phyloP scores from a whole-genome alignment of 2,329 filamentous ascomycete species.

The Elsinoe ampelina region DNA sequence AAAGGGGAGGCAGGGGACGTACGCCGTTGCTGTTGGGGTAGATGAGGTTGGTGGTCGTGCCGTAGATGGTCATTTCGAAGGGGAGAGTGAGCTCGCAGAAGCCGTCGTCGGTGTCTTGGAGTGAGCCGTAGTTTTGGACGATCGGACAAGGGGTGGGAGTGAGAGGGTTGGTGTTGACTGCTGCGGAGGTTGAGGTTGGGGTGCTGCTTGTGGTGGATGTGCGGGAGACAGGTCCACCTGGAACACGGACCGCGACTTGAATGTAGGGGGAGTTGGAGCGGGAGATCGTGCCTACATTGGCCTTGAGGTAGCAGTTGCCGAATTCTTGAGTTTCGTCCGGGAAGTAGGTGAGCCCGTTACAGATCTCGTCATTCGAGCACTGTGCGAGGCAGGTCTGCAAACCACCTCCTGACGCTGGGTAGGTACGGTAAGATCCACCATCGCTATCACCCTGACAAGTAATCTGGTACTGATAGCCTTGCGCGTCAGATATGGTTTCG shows the following conservation, averaged over 20 bases:
- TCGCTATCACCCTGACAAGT: conserved; percentile 11
- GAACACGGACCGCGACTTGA: conserved; percentile 7
- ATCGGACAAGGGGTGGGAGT: conserved; percentile 20
- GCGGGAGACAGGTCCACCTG: conserved; percentile 8
- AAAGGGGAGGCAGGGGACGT: not conserved
- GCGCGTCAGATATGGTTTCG: conserved; percentile 11
- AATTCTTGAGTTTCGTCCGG: conserved; percentile 15
- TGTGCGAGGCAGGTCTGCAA: conserved; percentile 18
- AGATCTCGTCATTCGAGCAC: conserved; percentile 17
- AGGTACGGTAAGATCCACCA: not conserved
- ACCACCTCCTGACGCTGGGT: not conserved
- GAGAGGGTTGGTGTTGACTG: conserved; percentile 11
- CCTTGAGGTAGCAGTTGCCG: conserved; percentile 14
- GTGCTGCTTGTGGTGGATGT: conserved; percentile 13
- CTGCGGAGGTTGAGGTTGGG: conserved; percentile 8
- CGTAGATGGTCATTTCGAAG: conserved; percentile 24
- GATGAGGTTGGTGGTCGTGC: conserved; percentile 15
- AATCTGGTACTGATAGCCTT: conserved; percentile 15
- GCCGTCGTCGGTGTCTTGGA: conserved; percentile 23
- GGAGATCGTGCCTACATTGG: not conserved
- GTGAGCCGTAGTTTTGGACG: conserved; percentile 25
- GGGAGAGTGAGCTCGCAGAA: conserved; percentile 26
- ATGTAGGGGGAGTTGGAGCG: conserved; percentile 4
- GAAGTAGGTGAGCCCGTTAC: conserved; percentile 19
- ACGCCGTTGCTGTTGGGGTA: conserved; percentile 26